Evolutionary conservation across 2,329 filamentous ascomycete genomes (phyloP).

Genomic region (Dendryphion nanum): DNA sequence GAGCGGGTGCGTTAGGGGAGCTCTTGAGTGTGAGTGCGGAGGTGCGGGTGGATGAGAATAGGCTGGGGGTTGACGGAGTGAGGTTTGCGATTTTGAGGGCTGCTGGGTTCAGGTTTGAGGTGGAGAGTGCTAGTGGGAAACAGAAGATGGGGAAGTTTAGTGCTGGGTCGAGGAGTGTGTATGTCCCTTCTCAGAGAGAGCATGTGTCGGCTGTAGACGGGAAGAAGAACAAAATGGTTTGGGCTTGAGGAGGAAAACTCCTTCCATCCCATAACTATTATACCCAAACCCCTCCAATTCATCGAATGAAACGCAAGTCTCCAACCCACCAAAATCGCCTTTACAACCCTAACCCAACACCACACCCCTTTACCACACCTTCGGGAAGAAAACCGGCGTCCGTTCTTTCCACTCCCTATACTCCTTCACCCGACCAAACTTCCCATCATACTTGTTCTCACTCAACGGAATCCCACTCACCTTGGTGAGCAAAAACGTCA

Average conservation of each 20-base stretch:
- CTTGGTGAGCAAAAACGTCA: slow-evolving; percentile 62
- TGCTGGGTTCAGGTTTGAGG: slow-evolving; percentile 29
- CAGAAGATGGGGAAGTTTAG: background rate
- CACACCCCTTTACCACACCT: too few species aligned
- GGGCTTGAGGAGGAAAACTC: background rate
- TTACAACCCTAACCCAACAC: too few species aligned
- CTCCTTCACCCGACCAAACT: slow-evolving; percentile 62
- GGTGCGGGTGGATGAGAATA: slow-evolving; percentile 46
- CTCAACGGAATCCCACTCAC: slow-evolving; percentile 65
- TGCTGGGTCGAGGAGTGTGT: background rate
- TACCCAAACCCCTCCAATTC: too few species aligned
- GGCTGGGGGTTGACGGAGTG: slow-evolving; percentile 61
- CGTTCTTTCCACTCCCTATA: slow-evolving; percentile 68
- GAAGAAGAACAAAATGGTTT: background rate
- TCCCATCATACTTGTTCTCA: slow-evolving; percentile 67
- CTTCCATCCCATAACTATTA: too few species aligned
- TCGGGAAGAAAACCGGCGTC: slow-evolving; percentile 64
- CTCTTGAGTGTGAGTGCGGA: slow-evolving; percentile 59
- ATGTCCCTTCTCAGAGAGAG: too few species aligned
- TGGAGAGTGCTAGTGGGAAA: background rate
- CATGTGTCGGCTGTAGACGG: too few species aligned
- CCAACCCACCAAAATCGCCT: too few species aligned
- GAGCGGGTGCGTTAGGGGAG: slow-evolving; percentile 52
- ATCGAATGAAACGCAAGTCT: too few species aligned
- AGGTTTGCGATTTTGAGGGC: slow-evolving; percentile 65